phyloP scores from a whole-genome alignment of 2,329 filamentous ascomycete genomes.

The Pseudopyricularia javanii region DNA sequence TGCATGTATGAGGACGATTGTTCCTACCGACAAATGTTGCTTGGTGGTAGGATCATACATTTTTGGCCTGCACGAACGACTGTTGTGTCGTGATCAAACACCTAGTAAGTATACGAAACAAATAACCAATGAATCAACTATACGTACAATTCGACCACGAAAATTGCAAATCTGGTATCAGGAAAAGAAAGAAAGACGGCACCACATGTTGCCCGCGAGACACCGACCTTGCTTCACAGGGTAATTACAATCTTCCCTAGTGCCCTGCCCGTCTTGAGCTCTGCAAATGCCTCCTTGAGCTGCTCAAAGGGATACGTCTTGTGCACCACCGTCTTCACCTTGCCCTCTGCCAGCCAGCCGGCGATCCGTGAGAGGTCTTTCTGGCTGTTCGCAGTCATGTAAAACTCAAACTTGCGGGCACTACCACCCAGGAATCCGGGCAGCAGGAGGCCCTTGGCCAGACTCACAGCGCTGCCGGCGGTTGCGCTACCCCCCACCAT shows the following conservation, averaged over 20 bases:
- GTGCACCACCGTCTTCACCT: constrained; percentile 12
- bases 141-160: not conserved
- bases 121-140: not conserved
- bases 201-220: not conserved
- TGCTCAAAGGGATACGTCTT: constrained; percentile 10
- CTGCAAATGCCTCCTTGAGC: constrained; percentile 11
- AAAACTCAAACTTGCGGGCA: constrained; percentile 4
- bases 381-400: constrained; percentile 4
- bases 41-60: too few species aligned
- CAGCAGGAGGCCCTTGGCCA: constrained; percentile 4
- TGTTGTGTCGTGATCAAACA: too few species aligned
- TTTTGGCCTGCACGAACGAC: too few species aligned
- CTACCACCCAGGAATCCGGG: constrained; percentile 10
- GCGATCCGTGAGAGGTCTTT: constrained; percentile 7
- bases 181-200: not conserved
- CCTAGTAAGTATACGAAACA: too few species aligned
- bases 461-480: not conserved
- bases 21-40: too few species aligned
- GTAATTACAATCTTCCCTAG: constrained; percentile 15
- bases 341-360: constrained; percentile 13
- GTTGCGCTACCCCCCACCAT: constrained; percentile 8
- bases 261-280: constrained; percentile 9
- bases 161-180: constrained; percentile 4
- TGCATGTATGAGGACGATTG: too few species aligned
- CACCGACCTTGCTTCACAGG: not conserved